Base-by-base conservation (phyloP, 2,329 filamentous ascomycete genomes). In the Myriosclerotinia duriaeana region DNA sequence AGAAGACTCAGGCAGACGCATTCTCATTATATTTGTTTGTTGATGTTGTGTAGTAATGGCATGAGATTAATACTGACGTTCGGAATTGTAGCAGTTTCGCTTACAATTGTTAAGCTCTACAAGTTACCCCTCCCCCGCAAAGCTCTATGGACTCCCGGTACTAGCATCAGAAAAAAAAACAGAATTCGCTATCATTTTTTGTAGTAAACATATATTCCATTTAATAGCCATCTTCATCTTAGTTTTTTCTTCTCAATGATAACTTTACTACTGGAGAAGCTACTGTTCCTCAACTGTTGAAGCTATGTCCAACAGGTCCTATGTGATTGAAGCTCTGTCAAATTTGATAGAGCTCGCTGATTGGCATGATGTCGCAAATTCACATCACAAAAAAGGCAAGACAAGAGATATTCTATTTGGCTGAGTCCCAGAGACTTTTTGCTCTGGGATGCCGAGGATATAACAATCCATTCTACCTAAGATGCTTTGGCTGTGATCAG, bases 391-490 rank as follows among this genome's bases (percentile, higher is more conserved):
- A 7, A 6, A 30, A 46, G 17, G 54, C n/a, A 65, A 53, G 36
- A 30, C 26, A 15, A 30, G 20, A 20, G 36, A 7, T 58, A 36
- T 64, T 56, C 34, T 12, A n/a, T 59, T 48, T 59, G 63, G 63
- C 53, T 65, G 14, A 59, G 53, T 67, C 68, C 66, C 70, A 61
- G 71, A 71, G 71, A 68, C 64, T 69, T 66, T 71, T 71, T 72
- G 70, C 71, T 72, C 69, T 69, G 69, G 71, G 66, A 68, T 67
- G 69, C 73, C 68, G 64, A 52, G 50, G 66, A 70, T 44, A 70
- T 59, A 70, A 68, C 59, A 66, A 53, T 74, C 65, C 69, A 74
- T 75, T 75, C 68, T 75, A 70, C 67, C 64, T 71, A 26, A 63
- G 38, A 38, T 52, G 54, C 52, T 53, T 60, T 36, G 54, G 30